Base-by-base conservation (phyloP, 1,139 yeast genomes). In the Yamadazyma mexicana region DNA sequence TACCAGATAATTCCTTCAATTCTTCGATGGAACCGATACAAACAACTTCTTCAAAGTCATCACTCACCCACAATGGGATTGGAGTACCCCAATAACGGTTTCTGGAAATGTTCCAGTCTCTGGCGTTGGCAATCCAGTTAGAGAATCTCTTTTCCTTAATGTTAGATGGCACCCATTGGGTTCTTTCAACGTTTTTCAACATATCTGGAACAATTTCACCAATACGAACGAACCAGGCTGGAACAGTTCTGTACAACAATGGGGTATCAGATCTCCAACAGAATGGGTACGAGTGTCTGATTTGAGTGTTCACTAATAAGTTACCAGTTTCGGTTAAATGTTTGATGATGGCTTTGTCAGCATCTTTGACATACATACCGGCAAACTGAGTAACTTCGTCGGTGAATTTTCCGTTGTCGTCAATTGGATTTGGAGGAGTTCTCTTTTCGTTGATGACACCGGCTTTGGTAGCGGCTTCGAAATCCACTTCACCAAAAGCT, bases 251-350 rank as follows among this genome's bases (percentile, higher is more conserved):
- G 74, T 92, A 94, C 53, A 92, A 68, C 63, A 92, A 80, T 38
- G 99, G 99, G 30, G 99, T 94, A 62, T 92, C 98, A 3, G 98
- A 91, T 78, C 99, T 85, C 99, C 99, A 92, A 73, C 99, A 92
- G 83, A 92, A 92, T 56, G 99, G 98, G 65, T 92, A 92, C 64
- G 95, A 85, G 77, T 92, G 99, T 72, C 83, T 82, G 48, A 92
- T 74, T 73, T 92, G 98, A 34, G 88, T 73, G 45, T 81, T 84
- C 36, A 83, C 79, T 52, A 92, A 72, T 33, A 94, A 54, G 54
- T 85, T 79, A 38, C 95, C 98, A 33, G 74, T 65, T 43, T 81
- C 88, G 47, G 94, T 87, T 60, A 92, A 75, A 51, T 75, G 69
- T 68, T 89, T 91, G 64, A 92, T 89, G 58, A 92, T 91, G 57